Conservation (phyloP, 805 yeast species). For the Debaryomyces maramus region DNA sequence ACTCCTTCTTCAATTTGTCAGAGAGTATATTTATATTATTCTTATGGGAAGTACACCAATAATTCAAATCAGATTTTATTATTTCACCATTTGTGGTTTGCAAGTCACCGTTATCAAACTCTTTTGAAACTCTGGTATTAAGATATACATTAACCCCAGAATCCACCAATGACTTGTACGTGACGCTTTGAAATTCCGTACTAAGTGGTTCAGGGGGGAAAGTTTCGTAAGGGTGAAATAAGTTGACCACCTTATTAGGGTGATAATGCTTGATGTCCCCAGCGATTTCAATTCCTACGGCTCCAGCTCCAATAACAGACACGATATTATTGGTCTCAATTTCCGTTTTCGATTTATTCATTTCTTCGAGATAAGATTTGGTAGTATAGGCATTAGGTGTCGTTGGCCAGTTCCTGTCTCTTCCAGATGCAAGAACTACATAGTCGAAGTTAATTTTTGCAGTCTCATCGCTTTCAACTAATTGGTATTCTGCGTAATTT, state of each 20-base stretch:
- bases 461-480: slow-evolving; percentile 13
- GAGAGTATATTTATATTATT: slow-evolving; percentile 34
- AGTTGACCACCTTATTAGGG: slow-evolving; percentile 33
- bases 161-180: slow-evolving; percentile 24
- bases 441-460: slow-evolving; percentile 42
- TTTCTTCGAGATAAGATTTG: slow-evolving; percentile 41
- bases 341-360: slow-evolving; percentile 32
- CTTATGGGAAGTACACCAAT: slow-evolving; percentile 36
- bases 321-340: slow-evolving; percentile 33
- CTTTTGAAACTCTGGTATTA: slow-evolving; percentile 32
- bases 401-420: slow-evolving; percentile 55
- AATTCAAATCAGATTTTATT: slow-evolving; percentile 30
- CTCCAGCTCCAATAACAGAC: slow-evolving; percentile 49
- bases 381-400: slow-evolving; percentile 47
- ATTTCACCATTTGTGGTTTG: slow-evolving; percentile 26
- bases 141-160: slow-evolving; percentile 30
- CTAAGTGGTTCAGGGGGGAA: slow-evolving; percentile 42
- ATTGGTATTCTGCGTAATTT: slow-evolving; percentile 25
- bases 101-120: slow-evolving; percentile 25
- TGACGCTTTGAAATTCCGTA: slow-evolving; percentile 27
- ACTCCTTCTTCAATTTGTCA: slow-evolving; percentile 17
- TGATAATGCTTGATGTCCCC: slow-evolving; percentile 37
- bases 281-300: slow-evolving; percentile 45
- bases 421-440: slow-evolving; percentile 48
- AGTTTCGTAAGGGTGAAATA: slow-evolving; percentile 37